A percentile compares a stretch with the other conserved stretches of the same genome.
These are phyloP conservation scores for Hyphopichia fennica DNA, from an alignment of 1,139 yeast genomes.

Conservation along the genomic window DNA sequence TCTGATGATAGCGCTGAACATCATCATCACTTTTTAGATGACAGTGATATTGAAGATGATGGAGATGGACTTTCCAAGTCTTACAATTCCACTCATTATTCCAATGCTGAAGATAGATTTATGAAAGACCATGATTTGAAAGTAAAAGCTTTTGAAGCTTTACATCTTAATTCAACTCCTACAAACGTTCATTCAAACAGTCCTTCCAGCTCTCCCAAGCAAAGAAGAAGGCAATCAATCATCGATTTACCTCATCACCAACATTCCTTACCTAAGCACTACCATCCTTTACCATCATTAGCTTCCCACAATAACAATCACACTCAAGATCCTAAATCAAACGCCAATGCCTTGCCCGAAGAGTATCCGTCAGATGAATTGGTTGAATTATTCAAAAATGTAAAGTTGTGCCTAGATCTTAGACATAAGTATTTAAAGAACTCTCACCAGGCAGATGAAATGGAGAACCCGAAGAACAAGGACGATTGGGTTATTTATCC, in stretches of 20 bases:
- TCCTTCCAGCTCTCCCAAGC: conserved; percentile 19
- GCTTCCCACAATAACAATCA: conserved; percentile 13
- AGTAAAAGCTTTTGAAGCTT: conserved; percentile 60
- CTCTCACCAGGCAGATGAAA: conserved; percentile 66
- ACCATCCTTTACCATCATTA: conserved; percentile 21
- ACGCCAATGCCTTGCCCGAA: conserved; percentile 57
- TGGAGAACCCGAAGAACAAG: conserved; percentile 79
- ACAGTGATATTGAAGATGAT: conserved; percentile 22
- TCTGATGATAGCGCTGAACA: conserved; percentile 19
- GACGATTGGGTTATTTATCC: conserved; percentile 83
- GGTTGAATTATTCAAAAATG: conserved; percentile 66
- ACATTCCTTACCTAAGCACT: conserved; percentile 12
- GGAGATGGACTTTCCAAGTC: conserved; percentile 32
- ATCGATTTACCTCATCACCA: conserved; percentile 46
- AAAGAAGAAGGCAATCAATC: conserved; percentile 51
- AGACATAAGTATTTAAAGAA: conserved; percentile 73
- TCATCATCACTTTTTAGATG: conserved; percentile 11
- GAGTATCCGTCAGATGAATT: conserved; percentile 73
- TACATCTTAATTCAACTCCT: conserved; percentile 26
- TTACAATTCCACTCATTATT: conserved; percentile 53
- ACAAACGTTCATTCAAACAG: conserved; percentile 15
- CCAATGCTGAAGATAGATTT: conserved; percentile 67
- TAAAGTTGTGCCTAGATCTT: conserved; percentile 68
- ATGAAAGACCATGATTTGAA: conserved; percentile 73
- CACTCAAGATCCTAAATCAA: conserved; percentile 14